These are phyloP conservation scores for Tetrapisispora iriomotensis DNA, from an alignment of 805 yeast genomes.

Conservation along the genomic window DNA sequence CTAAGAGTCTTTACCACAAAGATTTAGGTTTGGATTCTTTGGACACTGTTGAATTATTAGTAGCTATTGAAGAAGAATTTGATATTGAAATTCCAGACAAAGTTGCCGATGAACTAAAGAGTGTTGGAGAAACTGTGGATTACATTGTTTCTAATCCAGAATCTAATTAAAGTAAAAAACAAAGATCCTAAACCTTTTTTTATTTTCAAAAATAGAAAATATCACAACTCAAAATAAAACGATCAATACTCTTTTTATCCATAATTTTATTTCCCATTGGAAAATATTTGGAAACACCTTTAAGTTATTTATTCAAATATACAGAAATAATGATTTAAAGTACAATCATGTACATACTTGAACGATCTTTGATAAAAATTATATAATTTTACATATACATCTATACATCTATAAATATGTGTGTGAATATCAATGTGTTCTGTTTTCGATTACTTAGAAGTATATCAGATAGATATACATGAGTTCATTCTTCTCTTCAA, in stretches of 20 bases:
- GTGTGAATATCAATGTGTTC: no score
- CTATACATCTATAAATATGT: no score
- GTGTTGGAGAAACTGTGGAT: conserved; percentile 87
- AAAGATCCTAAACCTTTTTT: background rate
- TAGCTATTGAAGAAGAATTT: conserved; percentile 90
- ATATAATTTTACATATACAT: no score
- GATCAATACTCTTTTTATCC: background rate
- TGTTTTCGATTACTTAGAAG: no score
- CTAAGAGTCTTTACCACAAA: conserved; percentile 41
- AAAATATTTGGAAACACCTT: no score
- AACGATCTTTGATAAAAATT: background rate
- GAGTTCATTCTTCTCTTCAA: no score
- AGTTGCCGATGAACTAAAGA: conserved; percentile 86
- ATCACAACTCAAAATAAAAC: no score
- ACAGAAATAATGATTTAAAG: no score
- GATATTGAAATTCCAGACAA: conserved; percentile 81
- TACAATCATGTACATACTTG: conserved; percentile 1
- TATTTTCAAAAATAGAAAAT: no score
- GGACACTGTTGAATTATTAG: conserved; percentile 91
- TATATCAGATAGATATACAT: no score
- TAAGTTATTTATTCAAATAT: no score
- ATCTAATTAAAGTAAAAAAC: conserved; percentile 23
- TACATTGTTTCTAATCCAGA: conserved; percentile 65
- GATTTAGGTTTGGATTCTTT: conserved; percentile 68
- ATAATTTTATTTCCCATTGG: background rate